Evolutionary conservation across 495 filamentous ascomycete species (phyloP), one percentile per base, ranked within the genome.

Genomic region (Clohesyomyces aquaticus): DNA sequence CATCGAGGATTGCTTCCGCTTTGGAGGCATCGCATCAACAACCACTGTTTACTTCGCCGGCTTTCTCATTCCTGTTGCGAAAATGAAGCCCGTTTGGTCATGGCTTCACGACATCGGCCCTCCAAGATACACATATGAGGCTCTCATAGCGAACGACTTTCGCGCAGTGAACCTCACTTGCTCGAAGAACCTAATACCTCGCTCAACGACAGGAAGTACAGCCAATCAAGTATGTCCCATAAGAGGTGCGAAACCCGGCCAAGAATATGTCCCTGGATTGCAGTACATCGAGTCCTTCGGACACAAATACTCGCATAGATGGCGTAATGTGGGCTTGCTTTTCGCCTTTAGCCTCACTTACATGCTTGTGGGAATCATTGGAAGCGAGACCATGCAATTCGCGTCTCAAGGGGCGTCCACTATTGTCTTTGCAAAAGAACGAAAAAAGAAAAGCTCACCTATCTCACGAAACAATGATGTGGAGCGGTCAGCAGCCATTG

Each of bases 331-430:
- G 21, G 91, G 89, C 29, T 89, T 96, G 59, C 72, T 95, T 48
- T 72, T 91, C 28, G 89, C 74, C 1, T 91, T 95, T 72, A 83
- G 83, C 70, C 86, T 90, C 75, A 75, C 87, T 35, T 60, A 75
- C 46, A 76, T 78, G 14, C 93, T 95, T 68, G 83, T 95, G 27
- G 32, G 87, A 94, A 35, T 82, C 87, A 0, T 83, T 86, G 25
- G 85, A 86, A 73, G 84, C 86, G 59, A 91, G 87, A 26, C 94
- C 91, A 74, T 32, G 92, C 96, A 70, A 85, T 96, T 22, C 78
- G 96, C 4, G 80, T 96, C 41, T 96, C 94, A 77, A 86, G 85
- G 38, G 83, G 88, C 19, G 88, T 89, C 16, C 80, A 90, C 87
- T 88, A 19, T 79, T 81, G 0, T 73, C 78, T 14, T 79, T 67